A percentile compares a stretch with the other conserved stretches of the same genome.
Evolutionary conservation across 2,329 filamentous ascomycete genomes (phyloP).

Genomic region (Chlorencoelia australis): DNA sequence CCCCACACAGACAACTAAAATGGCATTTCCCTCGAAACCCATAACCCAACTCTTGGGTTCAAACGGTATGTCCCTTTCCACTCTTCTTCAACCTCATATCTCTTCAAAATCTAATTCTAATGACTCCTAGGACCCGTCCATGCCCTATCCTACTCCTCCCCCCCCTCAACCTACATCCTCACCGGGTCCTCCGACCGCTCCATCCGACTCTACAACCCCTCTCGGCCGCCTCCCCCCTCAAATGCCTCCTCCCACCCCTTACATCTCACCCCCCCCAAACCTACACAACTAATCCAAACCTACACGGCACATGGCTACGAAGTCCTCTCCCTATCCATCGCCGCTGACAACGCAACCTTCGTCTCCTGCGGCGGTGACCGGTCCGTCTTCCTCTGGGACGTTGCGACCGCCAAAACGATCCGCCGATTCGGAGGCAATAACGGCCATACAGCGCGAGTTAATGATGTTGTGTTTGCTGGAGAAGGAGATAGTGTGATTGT

Average conservation of each 20-base stretch:
- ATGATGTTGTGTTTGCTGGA: conserved; percentile 70
- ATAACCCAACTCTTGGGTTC: conserved; percentile 47
- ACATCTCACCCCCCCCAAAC: conserved; percentile 31
- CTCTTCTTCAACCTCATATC: not conserved
- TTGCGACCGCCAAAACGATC: conserved; percentile 66
- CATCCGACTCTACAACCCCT: conserved; percentile 78
- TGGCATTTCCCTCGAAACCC: conserved; percentile 36
- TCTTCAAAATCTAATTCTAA: conserved; percentile 3
- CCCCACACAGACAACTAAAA: no score
- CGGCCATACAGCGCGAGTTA: conserved; percentile 45
- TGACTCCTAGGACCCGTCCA: conserved; percentile 53
- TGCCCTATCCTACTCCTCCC: conserved; percentile 61
- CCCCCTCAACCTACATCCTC: conserved; percentile 67
- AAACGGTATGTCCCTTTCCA: conserved; percentile 37
- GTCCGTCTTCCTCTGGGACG: conserved; percentile 89
- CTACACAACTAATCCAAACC: conserved; percentile 61
- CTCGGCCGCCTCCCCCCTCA: conserved; percentile 40
- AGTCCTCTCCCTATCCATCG: conserved; percentile 70
- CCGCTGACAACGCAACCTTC: conserved; percentile 72
- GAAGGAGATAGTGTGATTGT: conserved; percentile 64
- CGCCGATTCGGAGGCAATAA: conserved; percentile 57
- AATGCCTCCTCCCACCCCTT: conserved; percentile 29
- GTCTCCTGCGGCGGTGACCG: conserved; percentile 85
- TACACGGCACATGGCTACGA: conserved; percentile 90
- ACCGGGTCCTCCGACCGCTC: conserved; percentile 78